These are phyloP conservation scores for Cladorrhinum sp. DNA, from an alignment of 2,329 filamentous ascomycete genomes.

Conservation along the genomic window DNA sequence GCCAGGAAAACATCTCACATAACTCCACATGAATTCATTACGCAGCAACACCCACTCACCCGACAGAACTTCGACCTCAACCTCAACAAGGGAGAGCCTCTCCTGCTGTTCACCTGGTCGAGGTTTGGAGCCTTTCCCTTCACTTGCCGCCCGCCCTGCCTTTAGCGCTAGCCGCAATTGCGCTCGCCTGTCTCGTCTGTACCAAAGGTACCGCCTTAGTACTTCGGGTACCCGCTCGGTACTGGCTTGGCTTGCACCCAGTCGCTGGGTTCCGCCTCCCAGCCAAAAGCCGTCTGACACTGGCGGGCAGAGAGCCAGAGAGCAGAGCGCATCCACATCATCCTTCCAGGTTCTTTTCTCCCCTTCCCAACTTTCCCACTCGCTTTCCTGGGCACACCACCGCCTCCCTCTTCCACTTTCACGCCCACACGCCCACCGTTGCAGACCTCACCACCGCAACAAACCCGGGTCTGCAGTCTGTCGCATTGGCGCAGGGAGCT, in stretches of 20 bases:
- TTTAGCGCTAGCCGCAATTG: conserved; percentile 22
- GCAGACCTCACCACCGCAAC: conserved; percentile 11
- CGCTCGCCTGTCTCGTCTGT: not conserved
- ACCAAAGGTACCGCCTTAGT: conserved; percentile 14
- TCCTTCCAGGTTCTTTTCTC: conserved; percentile 21
- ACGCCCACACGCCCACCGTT: conserved; percentile 11
- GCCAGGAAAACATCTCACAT: no score
- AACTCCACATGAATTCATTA: no score
- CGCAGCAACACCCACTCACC: no score
- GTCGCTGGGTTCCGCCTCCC: conserved; percentile 17
- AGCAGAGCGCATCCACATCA: conserved; percentile 15
- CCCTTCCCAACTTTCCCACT: conserved; percentile 19
- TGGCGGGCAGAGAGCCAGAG: conserved; percentile 9
- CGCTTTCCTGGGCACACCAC: conserved; percentile 18
- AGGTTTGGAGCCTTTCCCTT: conserved; percentile 8
- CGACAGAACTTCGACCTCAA: not conserved
- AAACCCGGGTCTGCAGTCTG: conserved; percentile 2
- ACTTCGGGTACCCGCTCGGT: conserved; percentile 17
- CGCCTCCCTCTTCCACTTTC: conserved; percentile 15
- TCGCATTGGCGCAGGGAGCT: not conserved
- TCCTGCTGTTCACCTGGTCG: not conserved
- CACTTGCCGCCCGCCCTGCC: conserved; percentile 15
- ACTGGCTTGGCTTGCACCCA: conserved; percentile 13
- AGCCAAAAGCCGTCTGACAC: conserved; percentile 20
- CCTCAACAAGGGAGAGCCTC: not conserved